Evolutionary conservation across 352 stramenopile species (phyloP), one percentile per base, ranked within the genome.

Genomic region (Phytophthora niederhauseri): DNA sequence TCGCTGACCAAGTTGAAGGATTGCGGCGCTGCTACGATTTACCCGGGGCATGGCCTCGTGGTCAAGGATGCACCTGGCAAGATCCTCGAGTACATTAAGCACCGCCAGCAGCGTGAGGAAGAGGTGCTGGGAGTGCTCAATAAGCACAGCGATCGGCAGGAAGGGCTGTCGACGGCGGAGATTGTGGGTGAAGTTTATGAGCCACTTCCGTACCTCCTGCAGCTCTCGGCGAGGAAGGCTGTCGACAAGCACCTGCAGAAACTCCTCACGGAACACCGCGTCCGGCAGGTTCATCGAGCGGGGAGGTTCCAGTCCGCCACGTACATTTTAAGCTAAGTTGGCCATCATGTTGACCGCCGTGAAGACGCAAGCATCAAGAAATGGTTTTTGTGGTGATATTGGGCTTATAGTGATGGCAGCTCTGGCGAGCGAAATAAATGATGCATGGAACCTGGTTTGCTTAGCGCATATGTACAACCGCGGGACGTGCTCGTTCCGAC

Each of bases 51-150:
- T 46, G 90, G 90, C 0, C 83, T 84, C 0, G 77, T 95, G 14
- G 80, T 95, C 1, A 31, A 67, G 0, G 73, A 93, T 36, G 85
- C 87, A n/a, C n/a, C 65, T 7, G 69, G 66, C 6, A 92, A 92
- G 69, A 90, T 97, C 36, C 57, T 80, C 28, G 85, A 94, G 67
- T 95, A 96, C 70, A 81, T 94, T 17, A 57, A 60, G 11, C 90
- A 97, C 61, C 85, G 90, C 14, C 69, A 86, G 54, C 69, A 91
- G 66, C 89, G 90, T 15, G 89, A 95, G 58, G 48, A 78, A 19
- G 76, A 95, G 30, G 76, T 97, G 24, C 56, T 97, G 1, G 45
- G 60, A 5, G 73, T 82, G 30, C 68, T 94, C 3, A 57, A 69
- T 22, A 57, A 57, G 6, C 58, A 76, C 3, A 28, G 8, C 5